Conservation (phyloP, 805 yeast genomes). For the Pichia thaimueangensis region DNA sequence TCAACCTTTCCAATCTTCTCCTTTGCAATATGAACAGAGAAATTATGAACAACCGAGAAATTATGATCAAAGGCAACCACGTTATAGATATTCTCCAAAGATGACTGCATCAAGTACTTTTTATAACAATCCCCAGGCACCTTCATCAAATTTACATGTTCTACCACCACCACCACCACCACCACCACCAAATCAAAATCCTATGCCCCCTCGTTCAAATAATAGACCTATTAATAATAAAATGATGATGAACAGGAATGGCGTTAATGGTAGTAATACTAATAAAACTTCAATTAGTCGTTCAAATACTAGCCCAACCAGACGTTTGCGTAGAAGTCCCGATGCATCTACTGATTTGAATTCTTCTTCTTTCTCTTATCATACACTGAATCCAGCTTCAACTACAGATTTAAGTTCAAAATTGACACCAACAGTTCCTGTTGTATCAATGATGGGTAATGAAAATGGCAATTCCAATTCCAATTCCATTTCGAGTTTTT, state of each 20-base stretch:
- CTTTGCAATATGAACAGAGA: too few relatives aligned
- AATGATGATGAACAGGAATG: too few relatives aligned
- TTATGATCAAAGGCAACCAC: too few relatives aligned
- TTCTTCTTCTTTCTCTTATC: too few relatives aligned
- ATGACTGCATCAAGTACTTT: neutral
- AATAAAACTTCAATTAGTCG: neutral
- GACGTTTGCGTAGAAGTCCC: neutral
- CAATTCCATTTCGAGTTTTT: neutral
- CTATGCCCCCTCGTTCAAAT: neutral
- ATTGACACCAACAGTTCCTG: too few relatives aligned
- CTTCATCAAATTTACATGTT: neutral
- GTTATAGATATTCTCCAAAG: neutral
- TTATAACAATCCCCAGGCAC: conserved; percentile 1
- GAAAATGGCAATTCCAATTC: conserved; percentile 1
- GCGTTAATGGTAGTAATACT: too few relatives aligned
- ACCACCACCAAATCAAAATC: neutral
- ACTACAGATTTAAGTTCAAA: too few relatives aligned
- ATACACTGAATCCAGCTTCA: too few relatives aligned
- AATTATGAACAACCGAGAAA: too few relatives aligned
- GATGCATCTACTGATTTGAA: too few relatives aligned
- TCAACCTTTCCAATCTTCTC: too few relatives aligned
- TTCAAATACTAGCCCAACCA: neutral
- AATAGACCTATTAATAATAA: neutral
- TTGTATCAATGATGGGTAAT: too few relatives aligned
- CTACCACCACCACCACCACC: neutral